Conservation (phyloP, 208 protist genomes). For the Trypanosoma scelopori region DNA sequence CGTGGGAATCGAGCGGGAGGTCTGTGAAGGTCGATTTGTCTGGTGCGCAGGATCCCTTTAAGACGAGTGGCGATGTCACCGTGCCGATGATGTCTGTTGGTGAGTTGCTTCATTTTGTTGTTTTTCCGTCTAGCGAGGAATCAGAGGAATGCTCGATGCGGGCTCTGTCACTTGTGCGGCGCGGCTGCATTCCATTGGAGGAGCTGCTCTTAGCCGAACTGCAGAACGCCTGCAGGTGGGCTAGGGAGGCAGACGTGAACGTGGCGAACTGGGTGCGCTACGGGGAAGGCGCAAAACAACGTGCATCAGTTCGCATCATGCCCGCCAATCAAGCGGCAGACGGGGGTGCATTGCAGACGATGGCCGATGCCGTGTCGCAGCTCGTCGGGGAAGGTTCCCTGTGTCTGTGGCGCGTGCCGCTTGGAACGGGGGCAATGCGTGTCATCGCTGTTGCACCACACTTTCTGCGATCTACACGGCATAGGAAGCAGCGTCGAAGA, state of each 20-base stretch:
- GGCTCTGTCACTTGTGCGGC: slow-evolving; percentile 20
- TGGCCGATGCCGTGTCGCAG: slow-evolving; percentile 8
- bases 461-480: slow-evolving; percentile 41
- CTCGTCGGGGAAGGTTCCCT: slow-evolving; percentile 49
- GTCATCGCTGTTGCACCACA: slow-evolving; percentile 55
- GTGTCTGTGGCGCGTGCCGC: slow-evolving; percentile 53
- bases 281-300: background rate
- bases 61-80: slow-evolving; percentile 19
- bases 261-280: slow-evolving; percentile 53
- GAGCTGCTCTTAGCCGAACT: slow-evolving; percentile 64
- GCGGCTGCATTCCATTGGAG: slow-evolving; percentile 42
- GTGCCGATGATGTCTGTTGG: slow-evolving; percentile 9
- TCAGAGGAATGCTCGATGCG: slow-evolving; percentile 6
- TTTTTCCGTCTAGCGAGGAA: background rate
- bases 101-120: slow-evolving; percentile 12
- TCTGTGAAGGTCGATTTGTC: slow-evolving; percentile 19
- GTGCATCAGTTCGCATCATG: background rate
- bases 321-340: background rate
- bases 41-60: slow-evolving; percentile 3
- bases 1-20: slow-evolving; percentile 24
- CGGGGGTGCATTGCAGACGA: background rate
- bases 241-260: slow-evolving; percentile 39
- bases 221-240: slow-evolving; percentile 46
- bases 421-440: slow-evolving; percentile 27
- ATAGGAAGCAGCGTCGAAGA: slow-evolving; percentile 28